Percentiles rank a stretch among this genome's conserved stretches.
Evolutionary conservation across 2,329 filamentous ascomycete species (phyloP).

Genomic region (Diaporthe vexans): DNA sequence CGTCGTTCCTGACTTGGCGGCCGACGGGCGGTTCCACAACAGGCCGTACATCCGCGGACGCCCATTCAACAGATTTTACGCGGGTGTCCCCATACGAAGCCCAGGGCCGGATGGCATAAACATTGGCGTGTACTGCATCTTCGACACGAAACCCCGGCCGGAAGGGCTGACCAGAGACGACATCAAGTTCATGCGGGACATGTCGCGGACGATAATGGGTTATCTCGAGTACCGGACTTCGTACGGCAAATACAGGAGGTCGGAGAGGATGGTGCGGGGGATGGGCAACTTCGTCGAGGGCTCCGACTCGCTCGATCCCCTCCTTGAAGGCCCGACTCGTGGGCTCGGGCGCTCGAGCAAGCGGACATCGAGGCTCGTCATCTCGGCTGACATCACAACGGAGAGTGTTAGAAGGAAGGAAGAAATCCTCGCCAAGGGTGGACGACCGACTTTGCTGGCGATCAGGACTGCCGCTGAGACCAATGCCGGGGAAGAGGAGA

Average conservation of each 20-base stretch:
- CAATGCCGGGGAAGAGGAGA: not conserved
- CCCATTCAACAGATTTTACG: conserved; percentile 54
- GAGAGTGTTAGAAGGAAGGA: not conserved
- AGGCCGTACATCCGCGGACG: conserved; percentile 47
- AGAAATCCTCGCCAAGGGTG: not conserved
- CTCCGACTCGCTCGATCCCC: conserved; percentile 26
- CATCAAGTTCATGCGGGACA: conserved; percentile 45
- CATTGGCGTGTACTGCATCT: conserved; percentile 58
- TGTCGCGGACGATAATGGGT: conserved; percentile 51
- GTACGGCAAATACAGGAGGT: conserved; percentile 48
- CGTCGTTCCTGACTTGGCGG: conserved; percentile 52
- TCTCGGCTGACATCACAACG: not conserved
- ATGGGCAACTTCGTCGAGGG: conserved; percentile 54
- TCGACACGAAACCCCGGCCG: conserved; percentile 48
- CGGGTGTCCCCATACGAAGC: conserved; percentile 57
- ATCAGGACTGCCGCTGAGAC: not conserved
- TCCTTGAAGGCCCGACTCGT: not conserved
- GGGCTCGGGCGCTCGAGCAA: conserved; percentile 27
- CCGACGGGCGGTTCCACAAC: conserved; percentile 49
- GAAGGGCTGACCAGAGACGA: conserved; percentile 48
- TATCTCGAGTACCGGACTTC: conserved; percentile 53
- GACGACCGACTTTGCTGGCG: not conserved
- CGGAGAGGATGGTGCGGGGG: conserved; percentile 55
- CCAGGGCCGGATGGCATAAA: conserved; percentile 53
- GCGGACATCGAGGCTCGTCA: conserved; percentile 3